Evolutionary conservation across 305 asterid species (phyloP).

Genomic region (Solanum hybrid): DNA sequence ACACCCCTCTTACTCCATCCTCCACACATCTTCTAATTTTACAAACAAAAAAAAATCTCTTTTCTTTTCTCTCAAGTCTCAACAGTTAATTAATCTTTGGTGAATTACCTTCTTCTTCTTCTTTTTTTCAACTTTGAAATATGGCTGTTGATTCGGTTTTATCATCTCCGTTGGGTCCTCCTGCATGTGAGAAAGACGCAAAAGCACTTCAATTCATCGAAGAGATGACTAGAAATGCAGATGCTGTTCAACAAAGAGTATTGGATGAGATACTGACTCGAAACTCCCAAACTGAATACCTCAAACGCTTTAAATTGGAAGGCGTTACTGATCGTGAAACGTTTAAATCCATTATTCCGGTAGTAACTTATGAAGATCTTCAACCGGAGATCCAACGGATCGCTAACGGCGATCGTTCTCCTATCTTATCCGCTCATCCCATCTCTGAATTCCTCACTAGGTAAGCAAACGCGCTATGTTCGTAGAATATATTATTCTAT

Average conservation of each 20-base stretch:
- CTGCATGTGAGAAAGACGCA: slow-evolving; percentile 78
- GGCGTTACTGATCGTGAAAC: slow-evolving; percentile 64
- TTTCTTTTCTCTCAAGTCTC: not conserved
- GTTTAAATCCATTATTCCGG: slow-evolving; percentile 61
- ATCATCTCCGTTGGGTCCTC: slow-evolving; percentile 79
- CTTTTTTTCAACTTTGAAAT: not conserved
- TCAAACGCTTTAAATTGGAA: slow-evolving; percentile 37
- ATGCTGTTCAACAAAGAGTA: slow-evolving; percentile 62
- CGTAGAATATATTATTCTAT: not conserved
- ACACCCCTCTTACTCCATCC: slow-evolving; percentile 3
- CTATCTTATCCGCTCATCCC: slow-evolving; percentile 77
- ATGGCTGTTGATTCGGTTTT: slow-evolving; percentile 88
- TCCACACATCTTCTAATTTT: slow-evolving; percentile 5
- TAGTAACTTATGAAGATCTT: slow-evolving; percentile 85
- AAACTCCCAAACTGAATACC: slow-evolving; percentile 73
- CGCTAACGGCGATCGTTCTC: slow-evolving; percentile 82
- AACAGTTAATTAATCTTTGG: not conserved
- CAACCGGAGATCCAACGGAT: slow-evolving; percentile 83
- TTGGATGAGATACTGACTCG: slow-evolving; percentile 52
- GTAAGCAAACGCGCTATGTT: slow-evolving; percentile 16
- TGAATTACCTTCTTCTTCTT: not conserved
- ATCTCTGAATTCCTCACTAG: slow-evolving; percentile 95
- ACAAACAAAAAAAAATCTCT: not conserved
- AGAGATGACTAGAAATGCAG: slow-evolving; percentile 80
- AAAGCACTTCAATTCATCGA: slow-evolving; percentile 88